phyloP scores from a whole-genome alignment of 495 filamentous ascomycete species.

The Penicillium coffeae region DNA sequence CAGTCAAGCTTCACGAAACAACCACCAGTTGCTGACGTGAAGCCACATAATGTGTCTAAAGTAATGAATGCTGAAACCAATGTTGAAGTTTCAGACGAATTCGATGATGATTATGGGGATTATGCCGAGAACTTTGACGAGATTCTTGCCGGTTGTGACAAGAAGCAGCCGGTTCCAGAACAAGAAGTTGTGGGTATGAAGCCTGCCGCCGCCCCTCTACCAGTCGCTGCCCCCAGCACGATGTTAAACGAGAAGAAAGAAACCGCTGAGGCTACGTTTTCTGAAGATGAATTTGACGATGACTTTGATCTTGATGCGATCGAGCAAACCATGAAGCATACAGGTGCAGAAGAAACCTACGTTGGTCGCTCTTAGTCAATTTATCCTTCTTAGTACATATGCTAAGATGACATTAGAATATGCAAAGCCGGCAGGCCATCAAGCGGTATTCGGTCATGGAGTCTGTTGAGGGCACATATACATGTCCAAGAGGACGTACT shows the following conservation, averaged over 20 bases:
- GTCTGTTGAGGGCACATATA: constrained; percentile 63
- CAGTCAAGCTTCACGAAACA: constrained; percentile 5
- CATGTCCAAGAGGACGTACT: constrained; percentile 54
- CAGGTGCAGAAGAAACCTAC: constrained; percentile 29
- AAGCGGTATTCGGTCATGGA: constrained; percentile 78
- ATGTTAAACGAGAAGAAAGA: constrained; percentile 2
- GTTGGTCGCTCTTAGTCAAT: constrained; percentile 44
- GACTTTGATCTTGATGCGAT: constrained; percentile 43
- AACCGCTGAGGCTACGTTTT: constrained; percentile 16
- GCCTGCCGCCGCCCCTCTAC: not conserved
- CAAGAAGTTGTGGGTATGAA: constrained; percentile 3
- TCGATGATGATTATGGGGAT: constrained; percentile 68
- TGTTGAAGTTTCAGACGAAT: constrained; percentile 50
- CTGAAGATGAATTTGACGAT: constrained; percentile 44
- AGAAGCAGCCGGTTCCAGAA: constrained; percentile 17
- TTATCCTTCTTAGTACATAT: constrained; percentile 28
- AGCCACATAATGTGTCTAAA: constrained; percentile 15
- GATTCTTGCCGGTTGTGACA: constrained; percentile 38
- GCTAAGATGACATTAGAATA: constrained; percentile 46
- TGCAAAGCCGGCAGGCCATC: constrained; percentile 62
- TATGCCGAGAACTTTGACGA: constrained; percentile 38
- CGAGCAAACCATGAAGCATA: constrained; percentile 39
- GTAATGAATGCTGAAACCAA: constrained; percentile 50
- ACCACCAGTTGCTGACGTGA: constrained; percentile 1
- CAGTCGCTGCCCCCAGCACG: not conserved